Evolutionary conservation across 2,329 filamentous ascomycete genomes (phyloP).

Genomic region (Alternaria metachromatica): DNA sequence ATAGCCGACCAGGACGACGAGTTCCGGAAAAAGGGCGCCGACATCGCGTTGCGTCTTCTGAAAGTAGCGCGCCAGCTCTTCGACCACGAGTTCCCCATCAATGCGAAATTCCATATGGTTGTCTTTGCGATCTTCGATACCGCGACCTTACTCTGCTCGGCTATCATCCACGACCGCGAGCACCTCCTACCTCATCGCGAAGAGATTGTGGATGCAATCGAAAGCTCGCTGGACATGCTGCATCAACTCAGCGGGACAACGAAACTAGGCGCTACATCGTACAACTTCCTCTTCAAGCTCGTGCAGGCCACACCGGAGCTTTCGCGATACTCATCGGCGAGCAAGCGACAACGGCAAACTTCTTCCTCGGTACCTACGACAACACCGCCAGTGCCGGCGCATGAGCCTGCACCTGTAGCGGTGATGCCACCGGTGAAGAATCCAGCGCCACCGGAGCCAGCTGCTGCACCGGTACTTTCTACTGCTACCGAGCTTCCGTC

Average conservation of each 20-base stretch:
- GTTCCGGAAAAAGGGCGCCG: conserved; percentile 53
- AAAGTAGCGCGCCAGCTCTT: conserved; percentile 52
- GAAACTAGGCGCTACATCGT: conserved; percentile 40
- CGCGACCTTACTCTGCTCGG: conserved; percentile 59
- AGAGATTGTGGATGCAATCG: conserved; percentile 52
- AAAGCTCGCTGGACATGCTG: conserved; percentile 36
- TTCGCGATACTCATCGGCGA: conserved; percentile 12
- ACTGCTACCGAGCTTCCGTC: neutral
- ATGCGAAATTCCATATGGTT: conserved; percentile 59
- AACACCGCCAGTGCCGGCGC: neutral
- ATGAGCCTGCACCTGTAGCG: neutral
- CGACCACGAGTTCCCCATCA: conserved; percentile 53
- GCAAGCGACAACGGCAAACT: conserved; percentile 27
- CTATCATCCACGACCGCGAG: conserved; percentile 59
- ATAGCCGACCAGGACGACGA: conserved; percentile 43
- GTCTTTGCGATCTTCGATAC: conserved; percentile 61
- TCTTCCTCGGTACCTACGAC: neutral
- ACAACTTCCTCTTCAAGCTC: conserved; percentile 40
- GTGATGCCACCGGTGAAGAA: neutral
- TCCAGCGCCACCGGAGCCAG: neutral
- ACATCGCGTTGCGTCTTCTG: conserved; percentile 55
- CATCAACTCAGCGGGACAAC: conserved; percentile 37
- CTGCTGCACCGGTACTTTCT: neutral
- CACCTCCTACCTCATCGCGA: conserved; percentile 51
- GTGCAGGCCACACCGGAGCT: conserved; percentile 37